These are phyloP conservation scores for Salvia splendens DNA, from an alignment of 257 asterid species.

Conservation along the genomic window DNA sequence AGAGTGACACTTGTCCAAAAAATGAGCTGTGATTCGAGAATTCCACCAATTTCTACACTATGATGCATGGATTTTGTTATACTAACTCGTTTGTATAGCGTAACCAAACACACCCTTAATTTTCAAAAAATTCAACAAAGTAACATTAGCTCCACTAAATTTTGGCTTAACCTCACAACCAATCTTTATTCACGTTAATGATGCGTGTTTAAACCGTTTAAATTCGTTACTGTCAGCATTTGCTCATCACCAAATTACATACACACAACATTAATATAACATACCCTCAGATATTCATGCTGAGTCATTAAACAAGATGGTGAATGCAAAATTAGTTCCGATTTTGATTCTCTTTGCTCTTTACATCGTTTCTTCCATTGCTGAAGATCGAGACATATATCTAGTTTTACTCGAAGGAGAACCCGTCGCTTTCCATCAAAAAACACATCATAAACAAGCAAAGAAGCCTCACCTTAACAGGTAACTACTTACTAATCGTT, in stretches of 20 bases:
- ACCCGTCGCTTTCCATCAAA: conserved; percentile 65
- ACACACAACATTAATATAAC: no score
- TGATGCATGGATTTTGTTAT: not conserved
- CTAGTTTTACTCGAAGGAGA: conserved; percentile 69
- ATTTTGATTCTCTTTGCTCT: conserved; percentile 30
- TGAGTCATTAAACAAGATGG: conserved; percentile 26
- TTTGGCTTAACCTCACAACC: conserved; percentile 22
- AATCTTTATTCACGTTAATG: conserved; percentile 48
- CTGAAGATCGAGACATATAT: conserved; percentile 56
- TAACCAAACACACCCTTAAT: conserved; percentile 26
- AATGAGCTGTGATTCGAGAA: no score
- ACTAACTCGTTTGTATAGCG: conserved; percentile 29
- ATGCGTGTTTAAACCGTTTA: conserved; percentile 32
- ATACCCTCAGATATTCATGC: conserved; percentile 14
- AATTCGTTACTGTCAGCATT: conserved; percentile 15
- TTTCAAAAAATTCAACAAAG: conserved; percentile 9
- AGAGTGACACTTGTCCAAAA: not conserved
- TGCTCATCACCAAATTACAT: conserved; percentile 6
- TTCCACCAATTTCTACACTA: no score
- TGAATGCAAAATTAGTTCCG: conserved; percentile 7
- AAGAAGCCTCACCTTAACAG: conserved; percentile 36
- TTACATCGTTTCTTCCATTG: conserved; percentile 35
- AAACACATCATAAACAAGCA: conserved; percentile 28
- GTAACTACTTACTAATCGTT: conserved; percentile 27
- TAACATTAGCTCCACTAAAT: conserved; percentile 27